These are phyloP conservation scores for Phascolomyces articulosus DNA, from an alignment of 371 early-diverging fungal species.

Conservation along the genomic window DNA sequence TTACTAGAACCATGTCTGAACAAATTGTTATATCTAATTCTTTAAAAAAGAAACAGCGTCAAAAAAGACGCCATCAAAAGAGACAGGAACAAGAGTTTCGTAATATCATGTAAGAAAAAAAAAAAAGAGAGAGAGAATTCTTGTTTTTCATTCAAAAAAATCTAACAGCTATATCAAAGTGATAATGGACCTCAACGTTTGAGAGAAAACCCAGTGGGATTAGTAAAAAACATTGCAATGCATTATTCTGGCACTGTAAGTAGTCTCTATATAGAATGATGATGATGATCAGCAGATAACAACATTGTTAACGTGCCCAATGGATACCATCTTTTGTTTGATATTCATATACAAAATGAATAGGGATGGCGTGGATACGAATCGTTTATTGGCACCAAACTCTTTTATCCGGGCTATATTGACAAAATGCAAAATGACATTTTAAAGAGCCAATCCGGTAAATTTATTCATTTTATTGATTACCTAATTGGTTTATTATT, in stretches of 20 bases:
- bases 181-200: conserved; percentile 64
- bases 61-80: too few relatives aligned
- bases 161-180: conserved; percentile 19
- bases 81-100: conserved; percentile 1
- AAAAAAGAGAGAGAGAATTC: too few relatives aligned
- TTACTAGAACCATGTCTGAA: too few relatives aligned
- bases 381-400: conserved; percentile 75
- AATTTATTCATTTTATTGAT: neutral
- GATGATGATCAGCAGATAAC: neutral
- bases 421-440: conserved; percentile 62
- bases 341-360: neutral
- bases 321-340: neutral
- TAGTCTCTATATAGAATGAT: neutral
- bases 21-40: too few relatives aligned
- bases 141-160: too few relatives aligned
- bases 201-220: conserved; percentile 72
- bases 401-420: conserved; percentile 71
- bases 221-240: conserved; percentile 65
- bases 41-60: neutral
- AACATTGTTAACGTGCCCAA: neutral
- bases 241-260: conserved; percentile 71
- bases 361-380: conserved; percentile 84
- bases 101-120: conserved; percentile 15
- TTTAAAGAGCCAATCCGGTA: conserved; percentile 51
- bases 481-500: neutral